Base-by-base conservation (phyloP, 148 eudicot species). In the Rhododendron molle region DNA sequence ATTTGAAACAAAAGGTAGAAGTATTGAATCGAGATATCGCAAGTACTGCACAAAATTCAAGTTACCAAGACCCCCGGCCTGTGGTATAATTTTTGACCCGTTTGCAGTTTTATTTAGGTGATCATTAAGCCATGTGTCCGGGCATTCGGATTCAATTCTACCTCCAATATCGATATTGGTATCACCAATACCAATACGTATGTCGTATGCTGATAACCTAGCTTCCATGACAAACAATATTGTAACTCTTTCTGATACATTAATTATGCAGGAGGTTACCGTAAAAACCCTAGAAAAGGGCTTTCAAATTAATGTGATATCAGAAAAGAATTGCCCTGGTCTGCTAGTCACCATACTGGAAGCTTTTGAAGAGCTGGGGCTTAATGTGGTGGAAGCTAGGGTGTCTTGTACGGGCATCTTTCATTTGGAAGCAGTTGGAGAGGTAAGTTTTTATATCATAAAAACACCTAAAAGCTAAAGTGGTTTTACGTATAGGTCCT, bases 241-340 rank as follows among this genome's bases (percentile, higher is more conserved):
- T 38, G 0, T 54, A 38, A 30, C 34, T 32, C 32, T 50, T 80
- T 52, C 4, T 2, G 15, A 28, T 52, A 18, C 7, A 14, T 0
- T 5, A 36, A 2, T 71, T 71, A 40, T 38, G 60, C 88, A 89
- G 91, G 88, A 91, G 93, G 95, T 95, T 12, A 89, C 91, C 8
- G 96, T 94, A 71, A 92, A 95, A 90, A 89, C 93, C 90, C 92
- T 92, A 88, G 92, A 94, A 85, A 95, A 93, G 72, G 97, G 98
- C 28, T 91, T 92, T 76, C 84, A 88, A n/a, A 94, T 95, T 76
- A 93, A 91, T 81, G 92, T 95, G 36, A 86, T 84, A 60, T 89
- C 92, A 83, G 92, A 85, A 18, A 91, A 86, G 89, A 94, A 85
- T 76, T 92, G 91, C 85, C 95, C 92, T 5, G 93, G 95, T 54